These are phyloP conservation scores for Elaeagnus macrophylla DNA, from an alignment of 306 rosid genomes.

Conservation along the genomic window DNA sequence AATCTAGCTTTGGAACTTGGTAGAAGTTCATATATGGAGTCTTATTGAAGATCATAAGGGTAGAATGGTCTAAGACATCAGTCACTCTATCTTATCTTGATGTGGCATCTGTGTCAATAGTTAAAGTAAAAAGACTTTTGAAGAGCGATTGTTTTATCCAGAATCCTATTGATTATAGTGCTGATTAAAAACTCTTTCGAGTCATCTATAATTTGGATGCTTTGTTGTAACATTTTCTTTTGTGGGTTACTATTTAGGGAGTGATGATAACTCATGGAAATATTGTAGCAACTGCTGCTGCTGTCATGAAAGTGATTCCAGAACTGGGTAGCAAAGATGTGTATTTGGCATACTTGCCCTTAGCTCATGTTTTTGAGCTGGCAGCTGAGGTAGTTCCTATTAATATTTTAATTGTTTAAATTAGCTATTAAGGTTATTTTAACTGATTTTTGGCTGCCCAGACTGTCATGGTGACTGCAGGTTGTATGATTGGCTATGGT, in stretches of 20 bases:
- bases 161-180: too few relatives aligned
- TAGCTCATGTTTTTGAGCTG: conserved; percentile 91
- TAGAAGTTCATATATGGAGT: too few relatives aligned
- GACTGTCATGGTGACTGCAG: conserved; percentile 81
- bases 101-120: too few relatives aligned
- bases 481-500: conserved; percentile 67
- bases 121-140: too few relatives aligned
- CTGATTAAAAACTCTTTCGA: too few relatives aligned
- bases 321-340: conserved; percentile 52
- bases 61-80: too few relatives aligned
- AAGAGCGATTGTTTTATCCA: too few relatives aligned
- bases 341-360: conserved; percentile 88
- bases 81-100: too few relatives aligned
- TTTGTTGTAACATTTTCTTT: conserved; percentile 7
- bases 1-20: not conserved
- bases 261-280: conserved; percentile 94
- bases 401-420: conserved; percentile 5
- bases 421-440: conserved; percentile 13
- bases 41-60: too few relatives aligned
- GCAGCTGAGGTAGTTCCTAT: conserved; percentile 72
- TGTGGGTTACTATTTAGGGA: conserved; percentile 42
- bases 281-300: conserved; percentile 75
- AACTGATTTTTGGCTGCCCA: conserved; percentile 36
- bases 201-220: not conserved
- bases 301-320: conserved; percentile 70